Base-by-base conservation (phyloP, 768 basidiomycete species). In the Naganishia friedmannii region DNA sequence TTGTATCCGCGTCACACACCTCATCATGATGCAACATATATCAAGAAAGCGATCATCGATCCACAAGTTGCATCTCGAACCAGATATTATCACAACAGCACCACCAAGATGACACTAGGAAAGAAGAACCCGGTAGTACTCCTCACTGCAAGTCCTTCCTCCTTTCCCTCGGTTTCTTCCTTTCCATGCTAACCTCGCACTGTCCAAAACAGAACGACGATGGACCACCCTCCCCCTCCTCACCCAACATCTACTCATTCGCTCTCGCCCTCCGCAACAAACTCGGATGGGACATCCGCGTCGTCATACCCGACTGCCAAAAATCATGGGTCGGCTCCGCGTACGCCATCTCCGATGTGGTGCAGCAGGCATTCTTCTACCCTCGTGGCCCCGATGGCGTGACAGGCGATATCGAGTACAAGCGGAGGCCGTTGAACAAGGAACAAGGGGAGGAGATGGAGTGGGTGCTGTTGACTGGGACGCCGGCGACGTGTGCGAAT, bases 391-490 rank as follows among this genome's bases (percentile, higher is more conserved):
- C 80, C 0, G 78, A 80, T 54, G 82, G 81, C 0, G 56, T 79
- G 8, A 67, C 70, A 28, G 92, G 93, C 0, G 92, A 94, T 74
- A 86, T 82, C 21, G 87, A 88, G 12, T 77, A 82, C 23, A 76
- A 75, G 29, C 83, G 90, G 26, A 84, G 94, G 67, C 87, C 89
- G 6, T 79, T 93, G 60, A 86, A 86, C 76, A 86, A 88, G 6
- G 42, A 42, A 17, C 42, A 42, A 42, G 89, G 87, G 45, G 93
- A 94, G 82, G 82, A 89, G 65, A 89, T 87, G 29, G 92, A 96
- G 82, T 98, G 94, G 94, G 87, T 96, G 68, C 85, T 98, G 29
- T 82, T 96, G 7, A 90, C 92, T 70, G 91, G 90, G 78, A 82
- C 81, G 21, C 81, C 94, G 4, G 92, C 93, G 3, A 90, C 94